Evolutionary conservation across 2,329 filamentous ascomycete genomes (phyloP), one percentile per base, ranked within the genome.

Genomic region (Trichocomaceae sp.): DNA sequence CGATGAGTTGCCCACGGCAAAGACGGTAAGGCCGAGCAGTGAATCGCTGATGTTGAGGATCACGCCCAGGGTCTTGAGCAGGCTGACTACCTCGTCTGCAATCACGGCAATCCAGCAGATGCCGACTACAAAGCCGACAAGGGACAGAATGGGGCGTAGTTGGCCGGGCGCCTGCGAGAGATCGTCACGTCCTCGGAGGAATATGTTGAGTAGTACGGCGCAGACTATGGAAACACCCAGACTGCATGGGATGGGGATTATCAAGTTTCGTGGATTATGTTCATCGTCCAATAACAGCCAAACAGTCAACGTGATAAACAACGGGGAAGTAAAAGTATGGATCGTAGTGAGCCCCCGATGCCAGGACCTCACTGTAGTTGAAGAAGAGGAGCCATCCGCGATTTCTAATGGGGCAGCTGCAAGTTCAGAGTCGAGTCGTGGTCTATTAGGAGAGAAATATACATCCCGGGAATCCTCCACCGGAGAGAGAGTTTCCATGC

Each of bases 41-140:
- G 93, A 93, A 71, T 99, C 93, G 15, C 87, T 93, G 67, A 99
- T 99, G 65, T 88, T 86, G 54, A 96, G 76, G 50, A 99, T 89
- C 29, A 97, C 88, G 8, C 93, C 93, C 48, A 97, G 77, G 0
- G 93, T 87, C 73, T 99, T 97, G 60, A 99, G 80, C 5, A 96
- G 87, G 31, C 90, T 91, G 5, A 99, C 93, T 5, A 99, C 93
- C 75, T 99, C 92, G 35, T 90, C 89, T 1, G 93, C 92, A 62
- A 99, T 90, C 1, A 90, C 93, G 39, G 90, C 93, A 63, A 97
- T 96, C 93, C 95, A 99, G 22, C 89, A 87, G 55, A 97, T 93
- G 58, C 87, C 85, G 56, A 97, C 95, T 8, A 87, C 77, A 66
- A 99, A 99, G 6, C 95, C 93, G 35, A 95, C 76, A 64, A 96